Percentiles rank a stretch among this genome's conserved stretches.
These are phyloP conservation scores for Saturnispora quitensis DNA, from an alignment of 805 yeast species.

Conservation along the genomic window DNA sequence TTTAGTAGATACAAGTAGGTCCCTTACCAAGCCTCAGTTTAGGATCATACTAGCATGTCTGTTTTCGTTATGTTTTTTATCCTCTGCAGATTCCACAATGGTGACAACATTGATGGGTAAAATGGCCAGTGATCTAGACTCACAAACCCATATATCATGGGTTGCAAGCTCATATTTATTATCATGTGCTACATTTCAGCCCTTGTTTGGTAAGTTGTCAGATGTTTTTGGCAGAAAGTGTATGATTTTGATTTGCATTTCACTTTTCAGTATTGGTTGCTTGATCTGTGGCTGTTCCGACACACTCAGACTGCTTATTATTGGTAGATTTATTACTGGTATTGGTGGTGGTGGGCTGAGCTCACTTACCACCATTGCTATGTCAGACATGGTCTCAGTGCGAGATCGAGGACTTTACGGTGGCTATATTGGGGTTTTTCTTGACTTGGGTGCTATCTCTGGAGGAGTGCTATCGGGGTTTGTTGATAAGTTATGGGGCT, in stretches of 20 bases:
- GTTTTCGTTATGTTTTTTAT: slow-evolving; percentile 27
- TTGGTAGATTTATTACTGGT: slow-evolving; percentile 67
- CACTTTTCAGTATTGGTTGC: slow-evolving; percentile 31
- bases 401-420: slow-evolving; percentile 72
- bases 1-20: not conserved
- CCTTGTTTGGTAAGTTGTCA: slow-evolving; percentile 42
- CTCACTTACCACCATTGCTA: slow-evolving; percentile 61
- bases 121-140: slow-evolving; percentile 41
- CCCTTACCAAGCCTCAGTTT: not conserved
- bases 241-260: slow-evolving; percentile 26
- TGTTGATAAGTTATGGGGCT: slow-evolving; percentile 42
- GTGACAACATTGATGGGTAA: slow-evolving; percentile 41
- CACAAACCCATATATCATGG: slow-evolving; percentile 33
- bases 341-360: slow-evolving; percentile 83
- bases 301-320: slow-evolving; percentile 34
- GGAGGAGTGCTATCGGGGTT: slow-evolving; percentile 61
- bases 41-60: slow-evolving; percentile 8
- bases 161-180: slow-evolving; percentile 33
- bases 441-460: slow-evolving; percentile 62
- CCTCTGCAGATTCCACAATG: slow-evolving; percentile 43
- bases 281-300: slow-evolving; percentile 32
- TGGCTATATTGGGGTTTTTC: slow-evolving; percentile 68
- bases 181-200: slow-evolving; percentile 40
- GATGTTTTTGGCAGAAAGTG: slow-evolving; percentile 43
- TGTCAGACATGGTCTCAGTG: slow-evolving; percentile 66